Conservation (phyloP, 148 eudicot genomes). For the Oxyria digyna region DNA sequence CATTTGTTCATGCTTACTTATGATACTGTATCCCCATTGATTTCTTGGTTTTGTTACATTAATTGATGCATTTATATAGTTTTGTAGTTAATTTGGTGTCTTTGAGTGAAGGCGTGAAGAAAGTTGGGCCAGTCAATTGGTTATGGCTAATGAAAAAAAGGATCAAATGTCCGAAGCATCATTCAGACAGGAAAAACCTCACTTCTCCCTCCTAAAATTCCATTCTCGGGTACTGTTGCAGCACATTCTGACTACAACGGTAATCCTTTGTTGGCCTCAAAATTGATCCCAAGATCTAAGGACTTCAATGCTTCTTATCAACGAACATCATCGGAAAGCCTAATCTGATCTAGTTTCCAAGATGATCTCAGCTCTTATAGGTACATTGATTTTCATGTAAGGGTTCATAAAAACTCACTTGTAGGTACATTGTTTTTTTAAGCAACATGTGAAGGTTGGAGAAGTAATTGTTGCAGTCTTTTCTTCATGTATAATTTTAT, state of each 20-base stretch:
- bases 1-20: no score
- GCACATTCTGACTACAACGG: slow-evolving; percentile 57
- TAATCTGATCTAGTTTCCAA: no score
- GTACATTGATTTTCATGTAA: no score
- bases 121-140: neutral
- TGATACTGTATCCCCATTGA: neutral
- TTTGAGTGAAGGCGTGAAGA: neutral
- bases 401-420: no score
- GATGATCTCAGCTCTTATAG: no score
- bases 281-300: slow-evolving; percentile 38
- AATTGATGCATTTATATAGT: neutral
- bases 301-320: slow-evolving; percentile 64
- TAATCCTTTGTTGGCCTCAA: slow-evolving; percentile 33
- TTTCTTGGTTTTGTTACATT: neutral
- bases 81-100: neutral
- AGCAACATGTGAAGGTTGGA: no score
- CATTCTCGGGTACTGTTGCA: slow-evolving; percentile 62
- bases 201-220: slow-evolving; percentile 87
- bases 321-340: slow-evolving; percentile 86
- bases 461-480: no score
- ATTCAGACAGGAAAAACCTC: slow-evolving; percentile 56
- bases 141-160: slow-evolving; percentile 75
- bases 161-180: slow-evolving; percentile 41
- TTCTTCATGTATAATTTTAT: no score
- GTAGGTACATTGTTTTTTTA: no score